A percentile compares a stretch with the other conserved stretches of the same genome.
Conservation (phyloP, 2,329 filamentous ascomycete species). For the Sarocladiaceae sp. region DNA sequence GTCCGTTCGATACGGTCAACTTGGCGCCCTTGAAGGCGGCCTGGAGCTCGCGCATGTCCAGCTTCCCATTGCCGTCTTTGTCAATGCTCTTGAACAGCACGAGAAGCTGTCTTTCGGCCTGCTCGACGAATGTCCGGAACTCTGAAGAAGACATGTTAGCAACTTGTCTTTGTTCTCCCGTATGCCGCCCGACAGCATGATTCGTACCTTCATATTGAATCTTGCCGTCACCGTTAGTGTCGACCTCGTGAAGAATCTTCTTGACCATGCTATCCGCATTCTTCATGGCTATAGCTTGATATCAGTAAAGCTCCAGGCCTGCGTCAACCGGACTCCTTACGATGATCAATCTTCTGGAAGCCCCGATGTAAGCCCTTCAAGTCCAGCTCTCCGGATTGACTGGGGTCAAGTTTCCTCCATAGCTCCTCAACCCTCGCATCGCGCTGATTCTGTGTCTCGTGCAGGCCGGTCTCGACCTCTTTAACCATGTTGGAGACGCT, state of each 20-base stretch:
- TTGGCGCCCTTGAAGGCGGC: conserved; percentile 75
- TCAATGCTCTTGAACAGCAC: conserved; percentile 84
- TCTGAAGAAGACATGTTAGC: conserved; percentile 46
- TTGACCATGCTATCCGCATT: conserved; percentile 84
- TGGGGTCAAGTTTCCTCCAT: conserved; percentile 78
- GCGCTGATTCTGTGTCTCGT: conserved; percentile 72
- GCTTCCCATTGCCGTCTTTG: conserved; percentile 74
- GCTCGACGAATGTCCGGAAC: conserved; percentile 82
- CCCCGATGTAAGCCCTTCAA: conserved; percentile 80
- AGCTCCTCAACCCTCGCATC: conserved; percentile 79
- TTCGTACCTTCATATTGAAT: conserved; percentile 83
- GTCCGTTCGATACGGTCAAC: conserved; percentile 70
- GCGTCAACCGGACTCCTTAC: conserved; percentile 42
- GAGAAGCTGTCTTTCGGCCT: conserved; percentile 80
- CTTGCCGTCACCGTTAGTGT: conserved; percentile 80
- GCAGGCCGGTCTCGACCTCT: conserved; percentile 60
- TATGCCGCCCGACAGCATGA: neutral
- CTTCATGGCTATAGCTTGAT: conserved; percentile 58
- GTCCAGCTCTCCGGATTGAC: conserved; percentile 75
- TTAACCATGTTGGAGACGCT: conserved; percentile 43
- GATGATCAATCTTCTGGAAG: conserved; percentile 84
- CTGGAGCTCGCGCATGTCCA: conserved; percentile 82
- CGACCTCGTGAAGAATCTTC: conserved; percentile 76
- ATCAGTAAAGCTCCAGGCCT: neutral
- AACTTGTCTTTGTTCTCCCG: neutral